Evolutionary conservation across 495 filamentous ascomycete genomes (phyloP), one percentile per base, ranked within the genome.

Genomic region (Penicillium robsamsonii): DNA sequence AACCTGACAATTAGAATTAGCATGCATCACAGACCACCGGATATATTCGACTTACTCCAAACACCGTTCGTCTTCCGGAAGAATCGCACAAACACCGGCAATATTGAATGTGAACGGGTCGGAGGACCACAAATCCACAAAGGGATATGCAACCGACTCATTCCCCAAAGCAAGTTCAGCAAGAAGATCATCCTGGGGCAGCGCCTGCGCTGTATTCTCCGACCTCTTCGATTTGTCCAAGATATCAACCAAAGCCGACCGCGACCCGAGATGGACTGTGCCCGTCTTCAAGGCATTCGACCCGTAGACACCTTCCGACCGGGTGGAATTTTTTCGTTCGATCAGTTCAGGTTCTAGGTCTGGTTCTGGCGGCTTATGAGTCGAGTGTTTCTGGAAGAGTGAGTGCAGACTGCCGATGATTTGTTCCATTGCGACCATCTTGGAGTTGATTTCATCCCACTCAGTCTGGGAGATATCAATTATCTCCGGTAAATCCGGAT

Each of bases 131-230:
- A 86, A 70, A 64, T 84, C 82, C 15, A 84, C 79, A 56, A 95
- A 87, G 8, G 90, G 90, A 65, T 92, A 95, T 38, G 88, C 86
- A 15, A 87, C 86, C 20, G 80, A 79, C 48, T 90, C 87, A 60
- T 91, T 91, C 58, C 91, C 89, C 46, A 95, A 75, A 17, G 88
- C 90, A 38, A 95, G 82, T 18, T 92, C 86, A 10, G 88, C 87
- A 31, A 91, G 80, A 66, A 95, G 85, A 64, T 88, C 88, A 54
- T 89, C 87, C 68, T 87, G 83, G 33, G 92, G 75, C n/a, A 92
- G 74, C 53, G 79, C 86, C 57, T 71, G 70, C 54, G 74, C 75
- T 46, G 62, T 65, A 20, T 72, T 74, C 53, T 67, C 68, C 6
- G 69, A 73, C 13, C 43, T 42, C 46, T 73, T 73, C 31, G 76